Conservation (phyloP, 768 basidiomycete species). For the Clitopilus passeckerianus region DNA sequence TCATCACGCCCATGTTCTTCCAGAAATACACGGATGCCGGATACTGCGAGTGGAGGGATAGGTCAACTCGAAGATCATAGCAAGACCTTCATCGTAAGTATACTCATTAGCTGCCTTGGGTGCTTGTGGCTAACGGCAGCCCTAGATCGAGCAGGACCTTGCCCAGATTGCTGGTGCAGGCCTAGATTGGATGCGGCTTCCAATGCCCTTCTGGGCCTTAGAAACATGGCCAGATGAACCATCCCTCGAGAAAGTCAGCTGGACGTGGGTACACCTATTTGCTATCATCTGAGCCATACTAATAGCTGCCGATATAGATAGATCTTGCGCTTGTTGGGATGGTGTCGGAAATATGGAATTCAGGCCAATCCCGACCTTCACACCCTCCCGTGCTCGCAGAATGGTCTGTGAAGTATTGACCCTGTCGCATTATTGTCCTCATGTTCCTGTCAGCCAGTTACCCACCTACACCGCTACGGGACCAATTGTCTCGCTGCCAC, state of each 20-base stretch:
- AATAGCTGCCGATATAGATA: slow-evolving; percentile 36
- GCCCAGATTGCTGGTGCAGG: slow-evolving; percentile 76
- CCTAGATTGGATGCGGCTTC: slow-evolving; percentile 78
- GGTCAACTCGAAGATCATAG: slow-evolving; percentile 67
- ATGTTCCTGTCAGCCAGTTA: slow-evolving; percentile 29
- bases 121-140: no score
- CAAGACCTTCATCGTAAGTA: slow-evolving; percentile 66
- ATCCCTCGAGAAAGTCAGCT: slow-evolving; percentile 66
- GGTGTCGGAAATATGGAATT: slow-evolving; percentile 88
- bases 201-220: slow-evolving; percentile 84
- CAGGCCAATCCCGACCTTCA: slow-evolving; percentile 79
- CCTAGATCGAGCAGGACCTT: slow-evolving; percentile 73
- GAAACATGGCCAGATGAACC: slow-evolving; percentile 74
- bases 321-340: slow-evolving; percentile 67
- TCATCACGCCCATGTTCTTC: slow-evolving; percentile 54
- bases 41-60: slow-evolving; percentile 30
- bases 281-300: background rate
- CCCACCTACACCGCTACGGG: slow-evolving; percentile 67
- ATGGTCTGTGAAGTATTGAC: slow-evolving; percentile 31
- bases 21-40: slow-evolving; percentile 58
- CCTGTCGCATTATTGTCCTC: no score
- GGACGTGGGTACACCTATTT: slow-evolving; percentile 42
- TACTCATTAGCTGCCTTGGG: background rate
- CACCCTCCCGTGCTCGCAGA: slow-evolving; percentile 75
- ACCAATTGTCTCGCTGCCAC: slow-evolving; percentile 49